Conservation (phyloP, 2,329 filamentous ascomycete genomes). For the Ophiostoma novo-ulmi region DNA sequence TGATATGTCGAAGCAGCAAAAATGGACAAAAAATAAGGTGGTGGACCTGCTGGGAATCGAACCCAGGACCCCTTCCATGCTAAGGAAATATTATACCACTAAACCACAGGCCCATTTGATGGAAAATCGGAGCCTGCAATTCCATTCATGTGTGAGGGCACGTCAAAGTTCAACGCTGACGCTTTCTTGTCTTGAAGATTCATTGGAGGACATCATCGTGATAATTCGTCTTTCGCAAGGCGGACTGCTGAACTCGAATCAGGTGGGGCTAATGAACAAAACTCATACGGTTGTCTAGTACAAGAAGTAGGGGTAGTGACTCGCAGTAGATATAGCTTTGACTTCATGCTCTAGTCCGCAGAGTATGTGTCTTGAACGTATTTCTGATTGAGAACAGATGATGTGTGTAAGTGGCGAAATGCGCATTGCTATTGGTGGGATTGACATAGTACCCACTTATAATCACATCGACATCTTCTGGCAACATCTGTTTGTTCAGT, state of each 20-base stretch:
- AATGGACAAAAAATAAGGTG: neutral
- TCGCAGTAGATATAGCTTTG: neutral
- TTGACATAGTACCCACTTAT: neutral
- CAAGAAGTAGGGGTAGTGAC: neutral
- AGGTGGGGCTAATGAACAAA: neutral
- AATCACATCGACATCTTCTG: neutral
- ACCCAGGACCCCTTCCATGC: neutral
- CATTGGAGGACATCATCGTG: neutral
- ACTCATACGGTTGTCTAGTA: neutral
- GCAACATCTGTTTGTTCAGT: neutral
- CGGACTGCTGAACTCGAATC: neutral
- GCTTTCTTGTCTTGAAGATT: neutral
- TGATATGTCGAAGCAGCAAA: neutral
- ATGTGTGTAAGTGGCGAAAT: neutral
- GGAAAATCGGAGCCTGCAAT: neutral
- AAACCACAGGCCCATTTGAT: neutral
- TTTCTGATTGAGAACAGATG: neutral
- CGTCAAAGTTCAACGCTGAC: neutral
- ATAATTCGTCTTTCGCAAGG: neutral
- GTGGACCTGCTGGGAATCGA: constrained; percentile 1
- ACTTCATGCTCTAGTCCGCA: neutral
- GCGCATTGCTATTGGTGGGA: neutral
- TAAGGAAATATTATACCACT: constrained; percentile 2
- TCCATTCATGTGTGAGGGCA: neutral
- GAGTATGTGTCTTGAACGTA: neutral